Evolutionary conservation across 2,329 filamentous ascomycete genomes (phyloP).

Genomic region (Pseudogymnoascus destructans): DNA sequence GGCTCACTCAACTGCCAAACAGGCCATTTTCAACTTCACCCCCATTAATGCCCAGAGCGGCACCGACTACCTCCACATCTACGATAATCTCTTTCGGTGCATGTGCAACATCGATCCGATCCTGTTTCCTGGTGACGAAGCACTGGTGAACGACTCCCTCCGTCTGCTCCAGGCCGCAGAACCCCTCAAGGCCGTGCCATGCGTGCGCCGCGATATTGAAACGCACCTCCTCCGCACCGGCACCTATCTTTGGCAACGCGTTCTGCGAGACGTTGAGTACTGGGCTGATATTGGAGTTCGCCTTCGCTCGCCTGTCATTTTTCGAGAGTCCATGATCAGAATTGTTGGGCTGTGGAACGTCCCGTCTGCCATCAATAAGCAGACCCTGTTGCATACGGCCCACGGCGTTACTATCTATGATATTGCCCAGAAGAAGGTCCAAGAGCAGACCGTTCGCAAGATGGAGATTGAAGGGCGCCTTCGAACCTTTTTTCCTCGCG

Average conservation of each 20-base stretch:
- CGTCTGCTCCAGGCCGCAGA: slow-evolving; percentile 19
- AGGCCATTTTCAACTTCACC: slow-evolving; percentile 10
- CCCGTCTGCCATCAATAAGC: slow-evolving; percentile 12
- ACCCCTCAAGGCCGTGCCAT: slow-evolving; percentile 13
- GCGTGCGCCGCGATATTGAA: slow-evolving; percentile 18
- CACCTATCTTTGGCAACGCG: slow-evolving; percentile 19
- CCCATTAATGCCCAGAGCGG: slow-evolving; percentile 9
- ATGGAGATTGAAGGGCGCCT: slow-evolving; percentile 17
- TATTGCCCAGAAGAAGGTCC: slow-evolving; percentile 16
- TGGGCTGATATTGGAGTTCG: slow-evolving; percentile 20
- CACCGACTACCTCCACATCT: slow-evolving; percentile 15
- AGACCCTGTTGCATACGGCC: slow-evolving; percentile 2
- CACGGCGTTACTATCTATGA: slow-evolving; percentile 12
- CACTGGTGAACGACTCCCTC: slow-evolving; percentile 16
- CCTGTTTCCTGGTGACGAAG: slow-evolving; percentile 11
- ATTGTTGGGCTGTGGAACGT: slow-evolving; percentile 18
- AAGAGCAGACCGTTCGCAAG: slow-evolving; percentile 18
- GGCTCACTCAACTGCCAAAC: neutral
- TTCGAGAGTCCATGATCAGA: slow-evolving; percentile 22
- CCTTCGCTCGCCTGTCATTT: slow-evolving; percentile 22
- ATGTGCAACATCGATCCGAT: slow-evolving; percentile 17
- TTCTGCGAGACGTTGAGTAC: slow-evolving; percentile 14
- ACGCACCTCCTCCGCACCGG: slow-evolving; percentile 19
- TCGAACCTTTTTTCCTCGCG: slow-evolving; percentile 17
- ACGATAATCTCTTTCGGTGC: slow-evolving; percentile 23